Evolutionary conservation across 306 rosid species (phyloP).

Genomic region (Lathyrus sativus): DNA sequence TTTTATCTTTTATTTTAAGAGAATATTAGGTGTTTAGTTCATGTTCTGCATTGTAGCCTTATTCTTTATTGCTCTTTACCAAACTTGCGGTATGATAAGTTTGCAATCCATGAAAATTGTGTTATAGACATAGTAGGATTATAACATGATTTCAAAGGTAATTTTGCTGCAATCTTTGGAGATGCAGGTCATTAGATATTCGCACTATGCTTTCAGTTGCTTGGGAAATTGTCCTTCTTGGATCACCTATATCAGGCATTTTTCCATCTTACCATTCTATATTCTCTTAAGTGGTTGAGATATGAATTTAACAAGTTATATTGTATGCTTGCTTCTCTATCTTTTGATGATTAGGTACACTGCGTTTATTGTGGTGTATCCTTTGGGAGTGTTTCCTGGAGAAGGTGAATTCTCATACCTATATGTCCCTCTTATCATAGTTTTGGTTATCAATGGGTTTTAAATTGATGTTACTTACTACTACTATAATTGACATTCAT

Average conservation of each 20-base stretch:
- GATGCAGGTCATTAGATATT: conserved; percentile 82
- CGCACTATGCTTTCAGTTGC: conserved; percentile 77
- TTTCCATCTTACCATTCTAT: conserved; percentile 23
- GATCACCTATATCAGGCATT: conserved; percentile 85
- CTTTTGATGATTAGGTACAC: conserved; percentile 70
- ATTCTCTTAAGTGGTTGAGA: neutral
- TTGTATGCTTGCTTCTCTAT: conserved; percentile 27
- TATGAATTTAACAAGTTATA: conserved; percentile 12
- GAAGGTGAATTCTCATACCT: conserved; percentile 74
- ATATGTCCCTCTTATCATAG: conserved; percentile 25
- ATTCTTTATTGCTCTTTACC: neutral
- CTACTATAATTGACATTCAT: conserved; percentile 19
- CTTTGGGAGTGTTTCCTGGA: conserved; percentile 75
- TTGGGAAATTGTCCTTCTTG: conserved; percentile 72
- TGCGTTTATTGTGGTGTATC: conserved; percentile 80
- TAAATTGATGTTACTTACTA: neutral
- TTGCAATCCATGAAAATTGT: conserved; percentile 21
- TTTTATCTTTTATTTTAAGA: neutral
- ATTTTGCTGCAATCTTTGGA: conserved; percentile 35
- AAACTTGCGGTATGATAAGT: conserved; percentile 1
- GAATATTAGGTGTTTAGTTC: neutral
- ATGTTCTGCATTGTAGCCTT: neutral
- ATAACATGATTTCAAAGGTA: conserved; percentile 22
- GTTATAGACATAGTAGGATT: neutral
- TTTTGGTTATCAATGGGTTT: conserved; percentile 31